These are phyloP conservation scores for Backusella tarrabulga DNA, from an alignment of 192 early-diverging fungal genomes.

Conservation along the genomic window DNA sequence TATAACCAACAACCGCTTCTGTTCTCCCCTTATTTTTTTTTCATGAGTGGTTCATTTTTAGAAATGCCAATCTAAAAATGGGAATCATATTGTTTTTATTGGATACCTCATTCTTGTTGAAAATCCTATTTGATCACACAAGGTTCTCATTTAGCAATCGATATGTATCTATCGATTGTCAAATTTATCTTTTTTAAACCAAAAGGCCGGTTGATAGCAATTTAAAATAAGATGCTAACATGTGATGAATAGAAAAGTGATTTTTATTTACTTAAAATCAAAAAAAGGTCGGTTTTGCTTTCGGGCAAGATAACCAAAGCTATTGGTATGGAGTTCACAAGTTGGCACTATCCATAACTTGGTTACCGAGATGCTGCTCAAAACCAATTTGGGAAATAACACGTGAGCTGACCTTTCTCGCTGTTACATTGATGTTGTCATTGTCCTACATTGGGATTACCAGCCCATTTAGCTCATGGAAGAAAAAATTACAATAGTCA, in stretches of 20 bases:
- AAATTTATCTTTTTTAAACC: background rate
- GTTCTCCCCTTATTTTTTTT: background rate
- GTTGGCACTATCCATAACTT: background rate
- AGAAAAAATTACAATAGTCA: background rate
- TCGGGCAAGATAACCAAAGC: slow-evolving; percentile 4
- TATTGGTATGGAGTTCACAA: background rate
- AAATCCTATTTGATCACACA: background rate
- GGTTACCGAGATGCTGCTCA: background rate
- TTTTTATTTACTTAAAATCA: background rate
- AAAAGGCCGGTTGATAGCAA: background rate
- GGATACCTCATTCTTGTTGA: background rate
- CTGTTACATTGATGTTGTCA: background rate
- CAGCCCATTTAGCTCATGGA: background rate
- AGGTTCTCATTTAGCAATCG: background rate
- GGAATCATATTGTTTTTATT: background rate
- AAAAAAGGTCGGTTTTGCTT: slow-evolving; percentile 2
- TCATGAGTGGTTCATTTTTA: background rate
- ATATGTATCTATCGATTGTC: background rate
- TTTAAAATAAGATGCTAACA: background rate
- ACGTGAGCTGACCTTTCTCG: background rate
- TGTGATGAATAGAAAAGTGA: background rate
- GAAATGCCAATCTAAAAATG: slow-evolving; percentile 4
- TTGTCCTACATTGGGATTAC: background rate
- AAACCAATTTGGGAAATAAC: background rate
- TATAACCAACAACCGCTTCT: background rate